Percentiles rank a stretch among this genome's conserved stretches.
These are phyloP conservation scores for Paulinella micropora DNA, from an alignment of 78 protist genomes.

Conservation along the genomic window DNA sequence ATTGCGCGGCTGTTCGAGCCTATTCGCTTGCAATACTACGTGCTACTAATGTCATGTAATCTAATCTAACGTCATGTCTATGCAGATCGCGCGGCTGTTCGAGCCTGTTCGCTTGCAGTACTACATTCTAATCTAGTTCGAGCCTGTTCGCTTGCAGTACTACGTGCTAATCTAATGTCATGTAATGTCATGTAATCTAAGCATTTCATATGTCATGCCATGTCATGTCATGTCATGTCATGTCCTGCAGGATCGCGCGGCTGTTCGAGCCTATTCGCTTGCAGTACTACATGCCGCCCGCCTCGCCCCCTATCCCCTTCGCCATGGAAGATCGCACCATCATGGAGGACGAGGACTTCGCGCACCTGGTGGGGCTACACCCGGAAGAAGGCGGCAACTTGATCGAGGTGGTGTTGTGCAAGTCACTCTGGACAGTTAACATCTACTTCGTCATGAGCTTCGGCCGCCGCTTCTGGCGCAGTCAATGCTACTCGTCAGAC, in stretches of 20 bases:
- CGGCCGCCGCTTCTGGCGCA: constrained; percentile 41
- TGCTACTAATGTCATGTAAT: too few species aligned
- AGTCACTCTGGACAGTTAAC: background rate
- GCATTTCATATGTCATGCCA: too few species aligned
- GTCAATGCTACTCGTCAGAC: constrained; percentile 23
- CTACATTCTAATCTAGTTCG: too few species aligned
- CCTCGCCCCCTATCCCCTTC: background rate
- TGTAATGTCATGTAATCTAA: too few species aligned
- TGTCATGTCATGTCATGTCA: too few species aligned
- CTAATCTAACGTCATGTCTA: too few species aligned
- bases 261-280: constrained; percentile 1
- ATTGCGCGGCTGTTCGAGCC: too few species aligned
- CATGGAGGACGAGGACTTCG: background rate
- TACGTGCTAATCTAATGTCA: too few species aligned
- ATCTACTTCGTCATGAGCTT: constrained; percentile 4
- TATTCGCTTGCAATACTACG: too few species aligned
- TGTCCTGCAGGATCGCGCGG: too few species aligned
- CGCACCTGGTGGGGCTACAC: background rate
- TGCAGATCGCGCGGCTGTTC: background rate
- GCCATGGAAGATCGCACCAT: constrained; percentile 2
- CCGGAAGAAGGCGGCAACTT: background rate
- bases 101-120: background rate
- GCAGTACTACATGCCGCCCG: background rate
- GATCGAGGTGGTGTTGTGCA: background rate
- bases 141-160: too few species aligned